Base-by-base conservation (phyloP, 2,329 filamentous ascomycete species). In the Diaporthe helianthi region DNA sequence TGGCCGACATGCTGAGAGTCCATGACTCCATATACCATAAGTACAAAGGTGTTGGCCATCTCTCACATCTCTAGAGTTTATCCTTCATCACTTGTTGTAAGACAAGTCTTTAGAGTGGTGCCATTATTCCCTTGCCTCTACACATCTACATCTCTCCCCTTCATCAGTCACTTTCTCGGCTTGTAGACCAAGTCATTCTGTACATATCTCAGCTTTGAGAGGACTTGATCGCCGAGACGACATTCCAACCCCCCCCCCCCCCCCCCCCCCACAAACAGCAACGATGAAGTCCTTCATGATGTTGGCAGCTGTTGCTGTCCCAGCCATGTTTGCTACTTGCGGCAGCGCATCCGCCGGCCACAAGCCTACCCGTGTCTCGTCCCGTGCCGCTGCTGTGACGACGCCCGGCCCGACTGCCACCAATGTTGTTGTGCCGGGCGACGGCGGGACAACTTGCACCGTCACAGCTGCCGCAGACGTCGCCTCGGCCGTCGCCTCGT, bases 401-500 rank as follows among this genome's bases (percentile, higher is more conserved):
- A 60, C 67, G 0, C 13, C 41, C 41, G 36, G 31, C n/a, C 60
- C 60, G 19, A 22, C 61, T 24, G 38, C 22, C 17, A 41, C 63
- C 3, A 61, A n/a, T 58, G 29, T 29, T 29, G 54, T 47, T 13
- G 54, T 51, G 31, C 26, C 64, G 4, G 63, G 68, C 31, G 36
- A 44, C 47, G 54, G 54, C n/a, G 63, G 58, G 3, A 65, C 72
- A 13, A 64, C 69, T 15, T 72, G 71, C 65, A 71, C 70, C 17
- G 71, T 72, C 19, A 72, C 71, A n/a, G 67, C 69, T 19, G 65
- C 60, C 7, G 69, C 65, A 2, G 67, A 53, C n/a, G 65, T 73
- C 17, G 55, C 72, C 41, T 70, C 71, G 2, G 72, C 72, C 3
- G 70, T 73, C 38, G 69, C 71, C 15, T 76, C 77, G 24, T 81